Evolutionary conservation across 2,329 filamentous ascomycete species (phyloP).

Genomic region (Aureobasidium namibiae): DNA sequence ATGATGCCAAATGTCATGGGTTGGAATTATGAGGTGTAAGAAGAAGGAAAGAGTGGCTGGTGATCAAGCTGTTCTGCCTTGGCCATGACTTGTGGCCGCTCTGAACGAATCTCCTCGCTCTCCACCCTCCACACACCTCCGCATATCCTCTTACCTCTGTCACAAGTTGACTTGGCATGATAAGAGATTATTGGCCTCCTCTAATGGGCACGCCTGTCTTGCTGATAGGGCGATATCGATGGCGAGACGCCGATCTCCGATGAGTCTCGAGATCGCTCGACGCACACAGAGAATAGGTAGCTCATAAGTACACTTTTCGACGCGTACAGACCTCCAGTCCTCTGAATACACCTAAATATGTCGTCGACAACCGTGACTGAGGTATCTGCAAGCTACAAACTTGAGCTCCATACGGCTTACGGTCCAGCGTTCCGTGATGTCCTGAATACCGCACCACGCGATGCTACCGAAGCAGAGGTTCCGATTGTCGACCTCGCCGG

Average conservation of each 20-base stretch:
- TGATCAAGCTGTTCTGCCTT: background rate
- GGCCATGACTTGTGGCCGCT: background rate
- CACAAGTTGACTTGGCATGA: background rate
- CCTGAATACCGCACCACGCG: background rate
- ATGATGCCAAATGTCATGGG: no score
- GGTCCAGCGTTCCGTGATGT: background rate
- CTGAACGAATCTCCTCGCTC: no score
- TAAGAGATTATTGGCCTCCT: no score
- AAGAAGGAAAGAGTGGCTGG: background rate
- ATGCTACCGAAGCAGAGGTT: background rate
- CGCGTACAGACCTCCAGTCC: background rate
- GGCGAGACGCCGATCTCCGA: background rate
- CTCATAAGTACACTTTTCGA: background rate
- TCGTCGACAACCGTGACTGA: background rate
- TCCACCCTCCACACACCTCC: background rate
- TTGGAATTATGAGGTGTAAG: background rate
- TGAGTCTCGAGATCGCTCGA: background rate
- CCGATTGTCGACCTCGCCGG: conserved; percentile 35
- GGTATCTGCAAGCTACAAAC: background rate
- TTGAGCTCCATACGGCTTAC: background rate
- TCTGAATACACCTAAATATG: background rate
- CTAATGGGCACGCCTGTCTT: background rate
- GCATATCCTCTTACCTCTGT: no score
- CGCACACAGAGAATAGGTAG: background rate
- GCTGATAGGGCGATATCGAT: background rate